Evolutionary conservation across 306 rosid species (phyloP), one percentile per base, ranked within the genome.

Genomic region (Prunus fruticosa): DNA sequence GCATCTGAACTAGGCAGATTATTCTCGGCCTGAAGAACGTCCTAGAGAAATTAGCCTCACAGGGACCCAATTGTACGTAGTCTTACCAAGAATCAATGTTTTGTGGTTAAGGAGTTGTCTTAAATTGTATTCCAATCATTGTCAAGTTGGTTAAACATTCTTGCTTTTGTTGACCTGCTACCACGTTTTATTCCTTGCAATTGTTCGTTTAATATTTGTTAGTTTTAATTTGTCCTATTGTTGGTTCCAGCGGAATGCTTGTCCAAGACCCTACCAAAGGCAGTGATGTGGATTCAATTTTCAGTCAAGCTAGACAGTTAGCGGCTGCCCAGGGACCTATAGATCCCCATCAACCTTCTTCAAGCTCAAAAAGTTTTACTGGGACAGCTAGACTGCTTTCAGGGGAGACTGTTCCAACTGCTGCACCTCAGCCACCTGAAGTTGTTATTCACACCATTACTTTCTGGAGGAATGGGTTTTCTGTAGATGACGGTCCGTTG

Each of bases 391-490:
- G 97, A 78, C 73, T 91, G 66, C 99, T 95, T 38, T 75, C 97
- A 25, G 99, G 99, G 12, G 97, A 92, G 89, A 78, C 89, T 1
- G 67, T 87, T 25, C 78, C 93, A 22, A 30, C 69, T 46, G 75
- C 93, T 84, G 87, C 82, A 67, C 89, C 93, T 84, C 88, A 76
- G 82, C 96, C 74, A 0, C 83, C 88, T 6, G 87, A 83, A 66
- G 71, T 56, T 60, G 61, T 90, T 57, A 79, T 78, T 4, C 90
- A 86, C 83, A 73, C 85, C 18, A 86, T 95, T 69, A 92, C 93
- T 15, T 90, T 94, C 27, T 94, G 98, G 98, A 86, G 91, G 78
- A 94, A 94, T 74, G 98, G 98, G 1, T 94, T 94, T 82, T 84
- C 95, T 22, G 76, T 94, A 25, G 75, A 90, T 79, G 89, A 86